Percentiles rank a stretch among this genome's conserved stretches.
Evolutionary conservation across 1,284 basidiomycete species (phyloP).

Genomic region (Rhodotorula sp.): DNA sequence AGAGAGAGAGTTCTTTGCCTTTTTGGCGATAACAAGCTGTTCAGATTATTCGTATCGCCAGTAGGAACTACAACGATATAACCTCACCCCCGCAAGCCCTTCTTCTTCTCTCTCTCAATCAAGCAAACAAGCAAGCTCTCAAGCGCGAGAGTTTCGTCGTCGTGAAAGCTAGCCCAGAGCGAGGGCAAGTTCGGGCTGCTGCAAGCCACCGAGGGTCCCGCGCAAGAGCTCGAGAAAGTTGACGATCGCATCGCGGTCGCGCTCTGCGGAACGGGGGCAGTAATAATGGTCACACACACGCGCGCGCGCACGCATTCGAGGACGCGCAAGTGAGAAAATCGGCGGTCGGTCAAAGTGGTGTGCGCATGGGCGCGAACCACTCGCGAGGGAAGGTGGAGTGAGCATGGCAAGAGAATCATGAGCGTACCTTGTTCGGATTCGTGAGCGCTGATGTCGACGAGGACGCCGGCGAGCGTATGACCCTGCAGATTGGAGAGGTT

Average conservation of each 20-base stretch:
- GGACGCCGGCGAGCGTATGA: background rate
- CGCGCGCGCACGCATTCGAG: background rate
- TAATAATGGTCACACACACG: background rate
- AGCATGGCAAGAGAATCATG: background rate
- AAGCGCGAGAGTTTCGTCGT: too few species aligned
- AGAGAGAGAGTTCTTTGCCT: too few species aligned
- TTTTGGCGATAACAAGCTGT: too few species aligned
- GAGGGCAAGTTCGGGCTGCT: background rate
- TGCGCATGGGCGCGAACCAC: background rate
- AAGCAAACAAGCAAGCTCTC: too few species aligned
- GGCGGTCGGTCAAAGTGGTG: background rate
- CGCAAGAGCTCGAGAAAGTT: constrained; percentile 4
- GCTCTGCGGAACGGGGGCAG: background rate
- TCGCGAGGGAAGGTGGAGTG: background rate
- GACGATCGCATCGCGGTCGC: background rate
- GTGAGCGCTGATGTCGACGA: background rate
- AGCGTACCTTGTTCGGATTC: constrained; percentile 4
- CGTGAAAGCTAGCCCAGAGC: background rate
- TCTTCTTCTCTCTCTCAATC: too few species aligned
- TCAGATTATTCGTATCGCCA: too few species aligned
- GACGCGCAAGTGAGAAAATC: background rate
- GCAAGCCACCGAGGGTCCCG: background rate
- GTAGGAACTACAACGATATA: too few species aligned
- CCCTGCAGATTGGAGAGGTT: background rate
- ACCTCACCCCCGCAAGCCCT: too few species aligned